A percentile compares a stretch with the other conserved stretches of the same genome.
Evolutionary conservation across 2,329 filamentous ascomycete species (phyloP).

Genomic region (Alternaria triticimaculans): DNA sequence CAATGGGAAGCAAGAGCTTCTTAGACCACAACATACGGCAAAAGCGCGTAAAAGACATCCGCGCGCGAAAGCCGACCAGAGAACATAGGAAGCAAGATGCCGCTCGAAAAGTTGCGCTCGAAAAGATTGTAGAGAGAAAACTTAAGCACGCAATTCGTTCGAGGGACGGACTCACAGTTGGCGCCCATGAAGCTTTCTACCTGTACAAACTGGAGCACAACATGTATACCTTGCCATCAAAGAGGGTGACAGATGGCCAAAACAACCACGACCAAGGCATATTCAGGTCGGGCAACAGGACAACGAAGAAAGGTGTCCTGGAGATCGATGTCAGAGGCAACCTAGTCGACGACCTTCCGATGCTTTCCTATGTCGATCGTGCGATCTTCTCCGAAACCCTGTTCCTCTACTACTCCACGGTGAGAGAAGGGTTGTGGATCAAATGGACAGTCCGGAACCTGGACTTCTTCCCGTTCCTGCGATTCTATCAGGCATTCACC

Average conservation of each 20-base stretch:
- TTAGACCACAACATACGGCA: background rate
- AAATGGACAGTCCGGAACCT: background rate
- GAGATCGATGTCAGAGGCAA: slow-evolving; percentile 2
- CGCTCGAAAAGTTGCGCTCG: background rate
- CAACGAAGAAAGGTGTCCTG: background rate
- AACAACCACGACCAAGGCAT: background rate
- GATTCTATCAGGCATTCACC: slow-evolving; percentile 2
- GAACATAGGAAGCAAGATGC: background rate
- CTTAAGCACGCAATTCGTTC: background rate
- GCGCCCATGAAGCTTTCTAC: background rate
- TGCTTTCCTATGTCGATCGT: background rate
- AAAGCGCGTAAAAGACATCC: background rate
- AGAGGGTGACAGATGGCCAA: background rate
- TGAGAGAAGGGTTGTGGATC: background rate
- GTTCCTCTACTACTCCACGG: background rate
- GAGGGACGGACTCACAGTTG: background rate
- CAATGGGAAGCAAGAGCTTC: background rate
- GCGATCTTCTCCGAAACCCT: background rate
- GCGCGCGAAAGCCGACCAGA: background rate
- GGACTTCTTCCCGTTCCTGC: slow-evolving; percentile 4
- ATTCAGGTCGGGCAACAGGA: background rate
- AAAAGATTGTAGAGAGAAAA: background rate
- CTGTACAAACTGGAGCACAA: background rate
- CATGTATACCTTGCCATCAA: background rate
- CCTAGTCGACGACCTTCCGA: slow-evolving; percentile 3